phyloP scores from a whole-genome alignment of 2,329 filamentous ascomycete genomes.

The Apiospora hydei region DNA sequence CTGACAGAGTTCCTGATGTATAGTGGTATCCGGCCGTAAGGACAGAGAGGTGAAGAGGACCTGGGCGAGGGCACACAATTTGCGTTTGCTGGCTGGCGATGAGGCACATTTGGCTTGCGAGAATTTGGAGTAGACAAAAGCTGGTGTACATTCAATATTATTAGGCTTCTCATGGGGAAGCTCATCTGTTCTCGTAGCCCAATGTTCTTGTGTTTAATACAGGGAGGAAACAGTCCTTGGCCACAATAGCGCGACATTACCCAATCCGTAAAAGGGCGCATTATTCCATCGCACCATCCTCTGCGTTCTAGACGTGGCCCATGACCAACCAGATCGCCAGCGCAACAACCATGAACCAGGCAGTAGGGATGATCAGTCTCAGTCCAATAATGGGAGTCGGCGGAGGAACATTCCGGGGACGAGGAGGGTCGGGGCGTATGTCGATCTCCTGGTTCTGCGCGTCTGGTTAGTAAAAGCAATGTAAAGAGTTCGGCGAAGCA shows the following conservation, averaged over 20 bases:
- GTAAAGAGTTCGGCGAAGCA: too few species aligned
- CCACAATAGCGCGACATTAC: too few species aligned
- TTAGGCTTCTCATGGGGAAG: not conserved
- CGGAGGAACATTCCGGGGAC: too few species aligned
- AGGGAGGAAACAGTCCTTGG: not conserved
- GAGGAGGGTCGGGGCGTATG: not conserved
- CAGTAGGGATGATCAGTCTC: too few species aligned
- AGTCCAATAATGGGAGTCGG: too few species aligned
- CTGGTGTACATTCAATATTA: not conserved
- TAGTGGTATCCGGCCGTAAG: not conserved
- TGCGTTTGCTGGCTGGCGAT: constrained; percentile 18
- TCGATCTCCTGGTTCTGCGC: not conserved
- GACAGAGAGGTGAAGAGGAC: not conserved
- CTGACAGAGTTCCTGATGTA: not conserved
- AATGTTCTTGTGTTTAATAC: not conserved
- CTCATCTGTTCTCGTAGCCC: too few species aligned
- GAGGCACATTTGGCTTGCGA: constrained; percentile 26
- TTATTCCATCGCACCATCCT: not conserved
- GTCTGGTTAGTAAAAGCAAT: not conserved
- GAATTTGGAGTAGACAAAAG: not conserved
- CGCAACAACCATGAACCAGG: not conserved
- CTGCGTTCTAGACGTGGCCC: not conserved
- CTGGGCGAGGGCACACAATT: constrained; percentile 24
- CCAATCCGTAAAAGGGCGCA: too few species aligned
- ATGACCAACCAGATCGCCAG: not conserved